A percentile compares a stretch with the other conserved stretches of the same genome.
Evolutionary conservation across 2,329 filamentous ascomycete species (phyloP).

Genomic region (Aspergillus arachidicola): DNA sequence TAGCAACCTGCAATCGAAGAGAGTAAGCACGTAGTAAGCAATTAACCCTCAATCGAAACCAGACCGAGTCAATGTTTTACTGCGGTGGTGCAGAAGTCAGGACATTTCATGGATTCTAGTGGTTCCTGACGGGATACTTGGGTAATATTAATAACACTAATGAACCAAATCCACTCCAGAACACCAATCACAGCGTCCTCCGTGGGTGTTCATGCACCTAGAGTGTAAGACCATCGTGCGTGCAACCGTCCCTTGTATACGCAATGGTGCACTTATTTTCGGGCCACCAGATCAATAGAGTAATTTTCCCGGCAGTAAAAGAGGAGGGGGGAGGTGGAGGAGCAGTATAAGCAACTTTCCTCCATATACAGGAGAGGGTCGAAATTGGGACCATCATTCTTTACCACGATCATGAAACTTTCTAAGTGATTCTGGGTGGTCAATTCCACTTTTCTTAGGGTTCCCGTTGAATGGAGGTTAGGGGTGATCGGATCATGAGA

Average conservation of each 20-base stretch:
- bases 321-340: not conserved
- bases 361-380: not conserved
- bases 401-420: not conserved
- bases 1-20: not conserved
- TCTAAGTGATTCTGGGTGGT: not conserved
- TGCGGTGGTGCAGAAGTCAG: not conserved
- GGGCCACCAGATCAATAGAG: not conserved
- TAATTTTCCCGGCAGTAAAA: not conserved
- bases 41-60: not conserved
- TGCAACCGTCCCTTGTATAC: not conserved
- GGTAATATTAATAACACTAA: not conserved
- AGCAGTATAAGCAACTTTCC: not conserved
- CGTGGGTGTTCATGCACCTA: conserved; percentile 1
- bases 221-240: not conserved
- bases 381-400: not conserved
- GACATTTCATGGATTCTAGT: not conserved
- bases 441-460: not conserved
- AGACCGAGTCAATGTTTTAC: not conserved
- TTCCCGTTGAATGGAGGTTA: not conserved
- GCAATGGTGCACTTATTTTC: conserved; percentile 3
- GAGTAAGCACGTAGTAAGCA: not conserved
- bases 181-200: not conserved
- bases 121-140: not conserved
- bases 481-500: conserved; percentile 1
- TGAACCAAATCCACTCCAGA: not conserved